Base-by-base conservation (phyloP, 768 basidiomycete genomes). In the Boletus bicolor region DNA sequence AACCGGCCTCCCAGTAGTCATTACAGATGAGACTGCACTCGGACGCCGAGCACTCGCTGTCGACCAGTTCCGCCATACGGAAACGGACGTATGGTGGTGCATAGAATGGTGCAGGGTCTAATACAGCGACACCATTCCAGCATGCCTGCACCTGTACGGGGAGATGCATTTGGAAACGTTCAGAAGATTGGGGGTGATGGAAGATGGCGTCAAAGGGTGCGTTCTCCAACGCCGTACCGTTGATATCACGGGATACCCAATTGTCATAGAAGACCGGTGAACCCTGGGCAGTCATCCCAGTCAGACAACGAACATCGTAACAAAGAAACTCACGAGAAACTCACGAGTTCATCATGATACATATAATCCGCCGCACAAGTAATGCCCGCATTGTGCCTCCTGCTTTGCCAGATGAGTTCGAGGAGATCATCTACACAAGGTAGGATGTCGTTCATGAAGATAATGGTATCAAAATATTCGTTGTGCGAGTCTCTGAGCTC, bases 401-500 rank as follows among this genome's bases (percentile, higher is more conserved):
- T 79, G 65, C 83, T 86, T 73, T 99, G 97, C 89, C 88, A 98
- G 68, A 99, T 95, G 67, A 99, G 85, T 75, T 99, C 97, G 65
- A 99, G 85, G 54, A 99, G 75, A 74, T 99, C 97, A 72, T 99
- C 97, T 37, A 97, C 85, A 73, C 97, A 99, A 21, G 97, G 97
- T 10, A 99, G 78, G 73, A 99, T 88, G 72, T 99, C 97, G 82
- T 99, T 99, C 94, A 98, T 98, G 81, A 99, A 99, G 57, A 98
- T 78, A 76, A 99, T 91, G 37, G 88, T 84, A 75, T 99, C 96
- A 62, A 98, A 99, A 64, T 91, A 87, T 74, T 98, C 96, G 68
- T 89, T 89, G 68, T 94, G 86, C 26, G 87, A 76, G 69, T 97
- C 95, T 39, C 97, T 81, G 37, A 97, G 81, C 67, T 98, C 97